These are phyloP conservation scores for Hordeum vulgare DNA, from an alignment of 176 grass and related monocot species.

Conservation along the genomic window MorexV3_pseudomolecules_assembly NC_058523.1:27346403-27346902, in stretches of 20 bases:
- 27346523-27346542: constrained; percentile 14
- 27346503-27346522: constrained; percentile 5
- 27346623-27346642: constrained; percentile 9
- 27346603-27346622: constrained; percentile 37
- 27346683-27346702: not conserved
- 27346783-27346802: constrained; percentile 10
- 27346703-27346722: not conserved
- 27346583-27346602: constrained; percentile 30
- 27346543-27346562: constrained; percentile 40
- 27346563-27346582: constrained; percentile 37
- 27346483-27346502: constrained; percentile 53
- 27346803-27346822: not conserved
- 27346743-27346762: not conserved
- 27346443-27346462: constrained; percentile 56
- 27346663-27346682: not conserved
- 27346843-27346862: not conserved
- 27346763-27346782: not conserved
- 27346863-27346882: not conserved
- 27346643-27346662: not conserved
- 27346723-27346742: constrained; percentile 17
- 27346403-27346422: constrained; percentile 19
- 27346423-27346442: constrained; percentile 44
- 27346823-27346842: not conserved
- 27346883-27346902: not conserved
- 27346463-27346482: constrained; percentile 39